phyloP scores from a whole-genome alignment of 352 stramenopile species.

The Globisporangium radiosum region DNA sequence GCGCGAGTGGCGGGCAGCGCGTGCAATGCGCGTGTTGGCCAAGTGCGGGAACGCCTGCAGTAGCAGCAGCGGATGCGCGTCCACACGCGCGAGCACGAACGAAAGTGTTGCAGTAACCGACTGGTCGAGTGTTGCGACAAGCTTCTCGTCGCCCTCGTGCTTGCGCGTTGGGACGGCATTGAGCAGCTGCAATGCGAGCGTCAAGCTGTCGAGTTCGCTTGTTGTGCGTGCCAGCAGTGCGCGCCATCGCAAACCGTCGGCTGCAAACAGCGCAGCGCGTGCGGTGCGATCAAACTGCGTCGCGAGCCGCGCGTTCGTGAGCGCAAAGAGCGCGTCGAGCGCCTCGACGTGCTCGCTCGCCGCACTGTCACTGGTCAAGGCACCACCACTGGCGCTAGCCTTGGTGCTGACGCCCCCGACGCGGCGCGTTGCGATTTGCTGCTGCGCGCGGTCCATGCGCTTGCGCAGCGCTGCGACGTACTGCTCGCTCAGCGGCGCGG shows the following conservation, averaged over 20 bases:
- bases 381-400: not conserved
- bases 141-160: slow-evolving; percentile 15
- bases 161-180: slow-evolving; percentile 38
- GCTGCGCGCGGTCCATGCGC: slow-evolving; percentile 24
- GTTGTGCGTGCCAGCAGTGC: slow-evolving; percentile 33
- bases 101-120: slow-evolving; percentile 24
- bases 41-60: slow-evolving; percentile 46
- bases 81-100: slow-evolving; percentile 27
- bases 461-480: slow-evolving; percentile 29
- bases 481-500: slow-evolving; percentile 33
- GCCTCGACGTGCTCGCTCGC: slow-evolving; percentile 32
- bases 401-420: slow-evolving; percentile 3
- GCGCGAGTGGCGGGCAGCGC: slow-evolving; percentile 32
- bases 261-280: slow-evolving; percentile 33
- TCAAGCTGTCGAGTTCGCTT: slow-evolving; percentile 40
- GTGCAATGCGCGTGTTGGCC: slow-evolving; percentile 38
- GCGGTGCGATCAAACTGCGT: slow-evolving; percentile 31
- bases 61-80: slow-evolving; percentile 35
- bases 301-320: slow-evolving; percentile 32
- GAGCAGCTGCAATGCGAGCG: slow-evolving; percentile 43
- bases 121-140: slow-evolving; percentile 25
- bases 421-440: slow-evolving; percentile 28
- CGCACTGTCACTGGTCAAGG: slow-evolving; percentile 9
- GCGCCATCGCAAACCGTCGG: slow-evolving; percentile 30
- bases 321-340: slow-evolving; percentile 40